phyloP scores from a whole-genome alignment of 768 basidiomycete species.

The Psilocybe tampanensis region DNA sequence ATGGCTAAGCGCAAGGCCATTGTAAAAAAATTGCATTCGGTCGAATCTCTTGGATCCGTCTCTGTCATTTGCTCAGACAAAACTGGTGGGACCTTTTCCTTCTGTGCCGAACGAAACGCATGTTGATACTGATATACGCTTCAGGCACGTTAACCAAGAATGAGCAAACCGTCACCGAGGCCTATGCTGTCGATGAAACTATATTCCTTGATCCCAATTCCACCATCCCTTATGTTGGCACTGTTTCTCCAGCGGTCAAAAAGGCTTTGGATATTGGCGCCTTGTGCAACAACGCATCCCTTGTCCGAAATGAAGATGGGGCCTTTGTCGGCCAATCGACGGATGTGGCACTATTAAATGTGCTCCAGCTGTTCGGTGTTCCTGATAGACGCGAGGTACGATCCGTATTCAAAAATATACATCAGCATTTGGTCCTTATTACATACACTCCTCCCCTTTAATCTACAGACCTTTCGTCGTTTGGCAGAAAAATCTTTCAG shows the following conservation, averaged over 20 bases:
- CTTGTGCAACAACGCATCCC: slow-evolving; percentile 86
- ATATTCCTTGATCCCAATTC: slow-evolving; percentile 63
- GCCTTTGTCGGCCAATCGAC: slow-evolving; percentile 86
- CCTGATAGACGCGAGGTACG: slow-evolving; percentile 73
- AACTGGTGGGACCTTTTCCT: slow-evolving; percentile 59
- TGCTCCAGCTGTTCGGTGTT: slow-evolving; percentile 66
- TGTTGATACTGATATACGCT: slow-evolving; percentile 14
- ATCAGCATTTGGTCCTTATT: neutral
- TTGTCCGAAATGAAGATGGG: slow-evolving; percentile 66
- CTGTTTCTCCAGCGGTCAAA: slow-evolving; percentile 64
- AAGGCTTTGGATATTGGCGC: slow-evolving; percentile 83
- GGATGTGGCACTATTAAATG: slow-evolving; percentile 89
- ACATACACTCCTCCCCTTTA: too few species aligned
- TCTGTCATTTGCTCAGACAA: slow-evolving; percentile 99
- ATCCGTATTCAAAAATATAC: neutral
- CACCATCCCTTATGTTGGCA: slow-evolving; percentile 32
- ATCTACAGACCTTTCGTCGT: slow-evolving; percentile 64
- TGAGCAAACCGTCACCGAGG: slow-evolving; percentile 91
- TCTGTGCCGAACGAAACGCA: neutral
- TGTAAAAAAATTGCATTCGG: slow-evolving; percentile 95
- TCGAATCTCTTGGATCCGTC: slow-evolving; percentile 91
- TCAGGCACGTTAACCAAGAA: slow-evolving; percentile 93
- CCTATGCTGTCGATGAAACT: slow-evolving; percentile 86
- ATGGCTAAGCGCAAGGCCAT: slow-evolving; percentile 97
- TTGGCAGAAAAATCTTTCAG: slow-evolving; percentile 86